A percentile compares a stretch with the other conserved stretches of the same genome.
phyloP scores from a whole-genome alignment of 345 rosid species.

The Sonneratia caseolaris region DNA sequence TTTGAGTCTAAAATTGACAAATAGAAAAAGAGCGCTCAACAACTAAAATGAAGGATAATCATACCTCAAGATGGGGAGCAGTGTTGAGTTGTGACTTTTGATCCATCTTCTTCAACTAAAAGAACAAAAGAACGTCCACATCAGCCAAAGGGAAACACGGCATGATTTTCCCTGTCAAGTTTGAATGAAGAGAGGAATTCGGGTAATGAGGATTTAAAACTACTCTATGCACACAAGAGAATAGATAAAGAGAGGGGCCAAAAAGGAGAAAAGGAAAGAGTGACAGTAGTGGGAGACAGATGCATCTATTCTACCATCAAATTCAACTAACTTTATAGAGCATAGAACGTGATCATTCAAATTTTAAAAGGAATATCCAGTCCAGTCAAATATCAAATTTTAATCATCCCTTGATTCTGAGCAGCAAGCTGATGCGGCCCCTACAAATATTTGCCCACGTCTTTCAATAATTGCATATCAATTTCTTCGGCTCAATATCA shows the following conservation, averaged over 20 bases:
- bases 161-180: neutral
- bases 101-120: slow-evolving; percentile 25
- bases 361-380: neutral
- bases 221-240: slow-evolving; percentile 1
- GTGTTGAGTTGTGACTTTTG: slow-evolving; percentile 20
- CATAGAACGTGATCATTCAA: neutral
- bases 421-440: too few species aligned
- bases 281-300: neutral
- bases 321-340: neutral
- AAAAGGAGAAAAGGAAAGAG: neutral
- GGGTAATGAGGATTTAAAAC: neutral
- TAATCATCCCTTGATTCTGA: too few species aligned
- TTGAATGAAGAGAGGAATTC: neutral
- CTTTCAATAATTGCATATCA: too few species aligned
- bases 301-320: neutral
- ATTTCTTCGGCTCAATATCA: too few species aligned
- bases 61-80: slow-evolving; percentile 14
- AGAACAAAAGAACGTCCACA: neutral
- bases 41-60: neutral
- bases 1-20: neutral
- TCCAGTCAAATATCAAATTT: neutral
- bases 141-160: neutral
- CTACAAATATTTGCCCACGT: too few species aligned
- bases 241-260: neutral
- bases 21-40: neutral